Percentiles rank a stretch among this genome's conserved stretches.
Evolutionary conservation across 129 eudicot species (phyloP).

Genomic region (Flaveria robusta): DNA sequence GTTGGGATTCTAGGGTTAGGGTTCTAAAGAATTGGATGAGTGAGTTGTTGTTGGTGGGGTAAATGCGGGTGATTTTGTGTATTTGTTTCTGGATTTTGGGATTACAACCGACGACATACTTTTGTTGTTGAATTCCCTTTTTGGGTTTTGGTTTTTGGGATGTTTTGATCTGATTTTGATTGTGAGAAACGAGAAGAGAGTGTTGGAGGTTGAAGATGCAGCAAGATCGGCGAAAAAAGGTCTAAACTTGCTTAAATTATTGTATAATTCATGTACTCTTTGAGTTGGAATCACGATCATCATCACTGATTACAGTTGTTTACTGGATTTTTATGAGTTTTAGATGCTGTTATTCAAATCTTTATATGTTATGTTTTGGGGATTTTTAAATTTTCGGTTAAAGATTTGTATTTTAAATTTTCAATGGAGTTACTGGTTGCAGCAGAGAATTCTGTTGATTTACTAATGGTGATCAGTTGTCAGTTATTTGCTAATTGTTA

Average conservation of each 20-base stretch:
- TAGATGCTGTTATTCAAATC: conserved; percentile 16
- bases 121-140: conserved; percentile 1
- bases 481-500: background rate
- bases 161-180: conserved; percentile 19
- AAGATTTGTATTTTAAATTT: too few species aligned
- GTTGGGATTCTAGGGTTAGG: conserved; percentile 14
- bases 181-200: conserved; percentile 5
- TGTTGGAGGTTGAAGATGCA: conserved; percentile 45
- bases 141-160: background rate
- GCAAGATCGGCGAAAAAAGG: conserved; percentile 77
- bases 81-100: background rate
- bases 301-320: background rate
- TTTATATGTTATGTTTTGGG: background rate
- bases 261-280: background rate
- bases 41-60: conserved; percentile 53
- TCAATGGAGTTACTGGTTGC: too few species aligned
- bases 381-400: background rate
- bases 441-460: background rate
- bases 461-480: background rate
- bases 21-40: conserved; percentile 43
- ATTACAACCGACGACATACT: too few species aligned
- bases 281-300: background rate
- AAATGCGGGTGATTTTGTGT: conserved; percentile 49
- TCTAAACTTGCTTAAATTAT: conserved; percentile 15
- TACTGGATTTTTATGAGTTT: background rate